These are phyloP conservation scores for Diaporthe citri DNA, from an alignment of 2,329 filamentous ascomycete genomes.

Conservation along the genomic window DNA sequence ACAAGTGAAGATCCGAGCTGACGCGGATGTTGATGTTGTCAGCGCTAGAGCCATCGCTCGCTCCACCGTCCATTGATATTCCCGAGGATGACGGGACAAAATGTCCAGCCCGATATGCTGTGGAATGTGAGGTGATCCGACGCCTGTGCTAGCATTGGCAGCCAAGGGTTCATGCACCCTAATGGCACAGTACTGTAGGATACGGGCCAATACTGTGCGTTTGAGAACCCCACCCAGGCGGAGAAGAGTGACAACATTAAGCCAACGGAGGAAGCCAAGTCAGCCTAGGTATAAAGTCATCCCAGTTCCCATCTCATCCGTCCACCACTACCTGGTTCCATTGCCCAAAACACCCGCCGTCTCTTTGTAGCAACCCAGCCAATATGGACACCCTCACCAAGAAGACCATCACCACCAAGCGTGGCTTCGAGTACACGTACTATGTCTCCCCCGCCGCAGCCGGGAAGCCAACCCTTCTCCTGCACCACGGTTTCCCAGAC, in stretches of 20 bases:
- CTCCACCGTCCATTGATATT: not conserved
- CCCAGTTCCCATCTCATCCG: not conserved
- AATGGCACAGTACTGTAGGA: not conserved
- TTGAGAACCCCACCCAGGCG: not conserved
- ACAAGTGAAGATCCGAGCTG: not conserved
- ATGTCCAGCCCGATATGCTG: not conserved
- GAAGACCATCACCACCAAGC: conserved; percentile 48
- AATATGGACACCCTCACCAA: conserved; percentile 45
- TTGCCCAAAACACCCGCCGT: not conserved
- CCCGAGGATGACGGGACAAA: not conserved
- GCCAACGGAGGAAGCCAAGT: conserved; percentile 14
- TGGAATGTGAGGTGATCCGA: not conserved
- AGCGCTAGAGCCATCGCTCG: not conserved
- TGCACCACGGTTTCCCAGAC: conserved; percentile 65
- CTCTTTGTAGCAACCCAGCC: not conserved
- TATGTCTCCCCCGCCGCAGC: conserved; percentile 48
- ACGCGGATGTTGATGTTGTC: not conserved
- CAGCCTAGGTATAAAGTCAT: not conserved
- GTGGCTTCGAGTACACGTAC: conserved; percentile 56
- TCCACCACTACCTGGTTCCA: not conserved
- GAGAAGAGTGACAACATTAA: conserved; percentile 5
- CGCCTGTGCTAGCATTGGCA: not conserved
- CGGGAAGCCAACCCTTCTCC: conserved; percentile 51
- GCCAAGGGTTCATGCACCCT: not conserved
- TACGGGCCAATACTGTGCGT: not conserved